Base-by-base conservation (phyloP, 2,329 filamentous ascomycete species). In the Metarhizium anisopliae region DNA sequence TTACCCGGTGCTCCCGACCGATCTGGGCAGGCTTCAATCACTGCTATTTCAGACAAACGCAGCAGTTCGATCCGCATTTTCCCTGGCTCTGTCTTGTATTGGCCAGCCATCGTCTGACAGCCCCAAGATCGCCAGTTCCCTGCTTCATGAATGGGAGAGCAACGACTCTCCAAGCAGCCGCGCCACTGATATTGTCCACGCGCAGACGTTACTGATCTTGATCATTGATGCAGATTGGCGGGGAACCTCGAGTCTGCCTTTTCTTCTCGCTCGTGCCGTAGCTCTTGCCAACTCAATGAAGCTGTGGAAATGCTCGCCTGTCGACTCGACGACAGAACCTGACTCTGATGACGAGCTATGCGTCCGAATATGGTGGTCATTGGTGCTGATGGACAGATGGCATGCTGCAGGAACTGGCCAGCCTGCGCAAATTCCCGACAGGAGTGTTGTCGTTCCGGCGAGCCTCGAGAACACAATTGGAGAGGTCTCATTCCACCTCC, bases 311-410 rank as follows among this genome's bases (percentile, higher is more conserved):
- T 64, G 67, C 32, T 63, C 63, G 7, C 61, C 63, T 0, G 84
- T 74, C 50, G 75, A 76, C 53, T 68, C 70, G 4, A 75, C 79
- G 5, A 67, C 73, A 10, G 81, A 85, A 53, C 64, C 73, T 2
- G 83, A 89, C 64, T 80, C 79, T 20, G 81, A 85, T 49, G 81
- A 84, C 52, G 81, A 81, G 18, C 72, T 89, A 4, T 78, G 79
- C 2, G 74, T 84, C 52, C 79, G 85, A 47, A 79, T 85, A 18
- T 90, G 87, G 87, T 89, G 85, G 83, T 81, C 83, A 14, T 72
- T 90, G 38, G 79, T 89, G 50, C 77, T 87, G 59, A 78, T 90
- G 59, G 87, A 90, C 63, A 80, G 86, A 16, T 90, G 85, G 85
- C 83, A 89, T 65, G 84, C 87, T 4, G 78, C 83, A n/a, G 84